A percentile compares a stretch with the other conserved stretches of the same genome.
Evolutionary conservation across 805 yeast genomes (phyloP).

Genomic region (Wickerhamiella nectarea): DNA sequence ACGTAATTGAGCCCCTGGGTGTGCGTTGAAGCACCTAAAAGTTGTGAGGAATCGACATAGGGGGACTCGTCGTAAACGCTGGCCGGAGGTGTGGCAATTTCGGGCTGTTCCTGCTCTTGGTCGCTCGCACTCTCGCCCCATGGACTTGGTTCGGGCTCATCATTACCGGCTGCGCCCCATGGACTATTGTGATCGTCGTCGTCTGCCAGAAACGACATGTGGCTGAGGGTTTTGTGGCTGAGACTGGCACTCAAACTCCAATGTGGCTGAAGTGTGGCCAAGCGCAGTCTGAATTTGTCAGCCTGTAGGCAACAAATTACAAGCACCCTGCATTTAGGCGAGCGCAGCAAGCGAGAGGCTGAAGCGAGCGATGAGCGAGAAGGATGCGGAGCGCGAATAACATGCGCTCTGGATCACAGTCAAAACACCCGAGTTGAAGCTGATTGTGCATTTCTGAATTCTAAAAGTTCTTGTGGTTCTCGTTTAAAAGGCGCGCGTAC

Average conservation of each 20-base stretch:
- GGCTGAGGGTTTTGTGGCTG: neutral
- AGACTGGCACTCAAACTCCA: neutral
- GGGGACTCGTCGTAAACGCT: neutral
- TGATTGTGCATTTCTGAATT: no score
- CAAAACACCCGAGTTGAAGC: no score
- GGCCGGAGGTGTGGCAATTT: neutral
- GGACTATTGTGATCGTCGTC: constrained; percentile 8
- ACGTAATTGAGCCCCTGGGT: constrained; percentile 3
- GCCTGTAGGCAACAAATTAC: no score
- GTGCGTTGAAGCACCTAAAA: constrained; percentile 3
- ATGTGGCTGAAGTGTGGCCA: no score
- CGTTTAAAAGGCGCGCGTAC: no score
- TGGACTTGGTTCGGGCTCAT: constrained; percentile 6
- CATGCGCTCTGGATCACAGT: no score
- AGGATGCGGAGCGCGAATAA: no score
- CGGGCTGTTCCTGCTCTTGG: neutral
- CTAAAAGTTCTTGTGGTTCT: no score
- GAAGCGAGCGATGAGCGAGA: no score
- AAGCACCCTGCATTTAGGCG: no score
- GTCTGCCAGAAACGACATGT: constrained; percentile 7
- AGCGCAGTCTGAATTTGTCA: no score
- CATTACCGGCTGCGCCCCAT: constrained; percentile 1
- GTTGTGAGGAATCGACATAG: constrained; percentile 1
- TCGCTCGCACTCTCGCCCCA: constrained; percentile 6
- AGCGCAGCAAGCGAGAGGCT: no score